phyloP scores from a whole-genome alignment of 768 basidiomycete genomes.

The Trametes meyenii region DNA sequence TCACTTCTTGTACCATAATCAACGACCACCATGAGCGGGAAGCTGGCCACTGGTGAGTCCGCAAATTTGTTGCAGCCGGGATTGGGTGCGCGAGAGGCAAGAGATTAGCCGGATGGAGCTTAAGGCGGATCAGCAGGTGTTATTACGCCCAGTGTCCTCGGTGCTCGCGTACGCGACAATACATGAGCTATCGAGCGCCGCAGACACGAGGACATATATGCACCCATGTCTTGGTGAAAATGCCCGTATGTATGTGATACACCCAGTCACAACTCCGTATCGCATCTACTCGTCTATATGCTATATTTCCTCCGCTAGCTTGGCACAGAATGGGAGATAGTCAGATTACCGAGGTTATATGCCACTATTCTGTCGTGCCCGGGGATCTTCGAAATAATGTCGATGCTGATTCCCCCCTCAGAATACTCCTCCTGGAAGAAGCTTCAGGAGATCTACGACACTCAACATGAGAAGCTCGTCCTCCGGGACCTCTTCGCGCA shows the following conservation, averaged over 20 bases:
- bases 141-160: not conserved
- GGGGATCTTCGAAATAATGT: too few species aligned
- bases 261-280: too few species aligned
- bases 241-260: not conserved
- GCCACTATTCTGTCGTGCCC: too few species aligned
- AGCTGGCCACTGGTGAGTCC: conserved; percentile 59
- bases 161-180: not conserved
- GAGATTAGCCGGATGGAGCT: not conserved
- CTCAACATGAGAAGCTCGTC: conserved; percentile 70
- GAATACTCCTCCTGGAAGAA: conserved; percentile 91
- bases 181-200: not conserved
- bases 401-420: conserved; percentile 34
- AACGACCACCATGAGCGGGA: conserved; percentile 56
- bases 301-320: too few species aligned
- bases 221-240: not conserved
- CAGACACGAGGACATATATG: not conserved
- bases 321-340: too few species aligned
- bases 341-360: too few species aligned
- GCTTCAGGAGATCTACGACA: conserved; percentile 82
- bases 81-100: not conserved
- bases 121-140: not conserved
- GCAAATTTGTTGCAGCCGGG: not conserved
- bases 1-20: not conserved
- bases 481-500: conserved; percentile 92
- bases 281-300: too few species aligned